phyloP scores from a whole-genome alignment of 2,329 filamentous ascomycete genomes.

The Lasiodiplodia gonubiensis region DNA sequence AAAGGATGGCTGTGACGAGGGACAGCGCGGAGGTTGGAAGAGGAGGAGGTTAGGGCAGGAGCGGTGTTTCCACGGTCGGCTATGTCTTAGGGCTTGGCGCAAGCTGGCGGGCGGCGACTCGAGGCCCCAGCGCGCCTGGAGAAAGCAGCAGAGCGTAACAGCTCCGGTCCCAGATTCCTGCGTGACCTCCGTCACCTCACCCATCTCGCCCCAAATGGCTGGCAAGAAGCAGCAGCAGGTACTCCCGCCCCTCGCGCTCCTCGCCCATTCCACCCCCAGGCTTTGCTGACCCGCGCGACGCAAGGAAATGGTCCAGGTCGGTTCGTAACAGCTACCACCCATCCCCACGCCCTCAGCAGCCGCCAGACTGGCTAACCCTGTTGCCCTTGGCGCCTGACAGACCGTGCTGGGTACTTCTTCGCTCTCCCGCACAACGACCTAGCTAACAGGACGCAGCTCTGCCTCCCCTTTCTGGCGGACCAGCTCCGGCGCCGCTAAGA shows the following conservation, averaged over 20 bases:
- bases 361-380: slow-evolving; percentile 47
- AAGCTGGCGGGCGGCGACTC: slow-evolving; percentile 10
- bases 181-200: slow-evolving; percentile 24
- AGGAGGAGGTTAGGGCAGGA: slow-evolving; percentile 30
- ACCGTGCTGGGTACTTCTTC: slow-evolving; percentile 35
- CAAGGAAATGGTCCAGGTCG: slow-evolving; percentile 99
- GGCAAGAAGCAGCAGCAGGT: slow-evolving; percentile 56
- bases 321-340: slow-evolving; percentile 65
- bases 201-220: slow-evolving; percentile 43
- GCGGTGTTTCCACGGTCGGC: slow-evolving; percentile 15
- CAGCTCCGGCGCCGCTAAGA: slow-evolving; percentile 54
- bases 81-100: slow-evolving; percentile 3
- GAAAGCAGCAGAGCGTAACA: slow-evolving; percentile 14
- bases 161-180: slow-evolving; percentile 23
- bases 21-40: slow-evolving; percentile 27
- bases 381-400: slow-evolving; percentile 18
- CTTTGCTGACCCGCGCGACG: slow-evolving; percentile 24
- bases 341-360: slow-evolving; percentile 34
- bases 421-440: neutral
- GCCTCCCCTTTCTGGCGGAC: slow-evolving; percentile 87
- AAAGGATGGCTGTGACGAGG: slow-evolving; percentile 20
- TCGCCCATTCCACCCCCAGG: slow-evolving; percentile 34
- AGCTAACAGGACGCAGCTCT: slow-evolving; percentile 60
- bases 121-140: slow-evolving; percentile 7
- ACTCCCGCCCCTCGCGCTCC: slow-evolving; percentile 27